A percentile compares a stretch with the other conserved stretches of the same genome.
phyloP scores from a whole-genome alignment of 352 stramenopile species.

The Pelagophyceae sp. region DNA sequence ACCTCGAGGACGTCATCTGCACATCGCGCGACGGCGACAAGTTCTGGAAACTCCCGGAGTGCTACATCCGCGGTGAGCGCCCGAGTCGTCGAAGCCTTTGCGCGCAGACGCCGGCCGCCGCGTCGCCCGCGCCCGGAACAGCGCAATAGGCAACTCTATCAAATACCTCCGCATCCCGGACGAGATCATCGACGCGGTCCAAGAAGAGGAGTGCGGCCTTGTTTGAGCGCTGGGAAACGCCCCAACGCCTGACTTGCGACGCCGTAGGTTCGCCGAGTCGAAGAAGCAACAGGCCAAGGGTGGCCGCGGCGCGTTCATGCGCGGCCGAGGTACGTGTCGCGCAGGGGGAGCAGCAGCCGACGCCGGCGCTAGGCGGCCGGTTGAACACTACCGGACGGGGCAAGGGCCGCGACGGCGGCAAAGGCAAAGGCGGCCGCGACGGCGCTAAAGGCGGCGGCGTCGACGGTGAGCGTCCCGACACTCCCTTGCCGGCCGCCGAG shows the following conservation, averaged over 20 bases:
- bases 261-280: neutral
- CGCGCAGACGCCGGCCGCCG: no score
- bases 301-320: neutral
- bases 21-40: slow-evolving; percentile 89
- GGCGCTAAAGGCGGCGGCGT: no score
- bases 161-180: slow-evolving; percentile 97
- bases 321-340: neutral
- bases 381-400: slow-evolving; percentile 6
- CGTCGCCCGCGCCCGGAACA: neutral
- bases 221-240: neutral
- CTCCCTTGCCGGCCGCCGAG: no score
- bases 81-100: no score
- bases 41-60: slow-evolving; percentile 96
- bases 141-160: slow-evolving; percentile 74
- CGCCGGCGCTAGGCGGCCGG: neutral
- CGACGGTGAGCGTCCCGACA: no score
- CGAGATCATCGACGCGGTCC: slow-evolving; percentile 88
- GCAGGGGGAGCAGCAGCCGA: no score
- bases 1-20: slow-evolving; percentile 95
- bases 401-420: neutral
- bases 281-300: neutral
- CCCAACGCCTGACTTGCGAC: neutral
- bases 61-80: slow-evolving; percentile 86
- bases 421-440: neutral
- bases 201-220: slow-evolving; percentile 66